Evolutionary conservation across 2,329 filamentous ascomycete genomes (phyloP).

Genomic region (Colletotrichum horii): DNA sequence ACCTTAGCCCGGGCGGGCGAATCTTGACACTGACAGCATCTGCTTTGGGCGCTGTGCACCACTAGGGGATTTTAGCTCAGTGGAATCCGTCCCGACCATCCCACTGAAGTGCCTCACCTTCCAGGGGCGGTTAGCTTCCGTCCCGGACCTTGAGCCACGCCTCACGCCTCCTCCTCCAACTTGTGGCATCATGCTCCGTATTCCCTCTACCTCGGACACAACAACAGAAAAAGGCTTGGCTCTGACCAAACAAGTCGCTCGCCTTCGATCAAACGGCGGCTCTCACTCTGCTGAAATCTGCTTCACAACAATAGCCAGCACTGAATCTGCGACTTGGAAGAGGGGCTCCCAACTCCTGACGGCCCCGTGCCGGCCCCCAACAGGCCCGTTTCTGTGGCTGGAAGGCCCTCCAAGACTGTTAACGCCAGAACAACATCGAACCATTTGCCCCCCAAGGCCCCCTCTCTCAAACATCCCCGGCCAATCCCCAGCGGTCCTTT

Average conservation of each 20-base stretch:
- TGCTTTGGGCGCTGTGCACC: conserved; percentile 6
- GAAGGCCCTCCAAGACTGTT: not conserved
- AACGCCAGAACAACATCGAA: conserved; percentile 2
- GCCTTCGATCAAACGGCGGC: not conserved
- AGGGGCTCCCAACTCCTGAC: conserved; percentile 10
- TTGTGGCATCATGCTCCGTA: not conserved
- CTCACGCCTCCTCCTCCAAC: not conserved
- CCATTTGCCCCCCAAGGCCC: not conserved
- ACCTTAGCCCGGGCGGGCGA: not conserved
- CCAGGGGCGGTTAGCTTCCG: not conserved
- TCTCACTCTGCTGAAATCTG: not conserved
- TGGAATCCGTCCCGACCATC: conserved; percentile 9
- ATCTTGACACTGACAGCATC: conserved; percentile 10
- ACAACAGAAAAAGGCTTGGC: not conserved
- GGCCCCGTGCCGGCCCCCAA: conserved; percentile 1
- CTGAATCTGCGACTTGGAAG: conserved; percentile 18
- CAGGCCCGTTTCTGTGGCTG: conserved; percentile 3
- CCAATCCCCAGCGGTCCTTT: not conserved
- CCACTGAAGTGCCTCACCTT: conserved; percentile 3
- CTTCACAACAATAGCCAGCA: not conserved
- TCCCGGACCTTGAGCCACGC: not conserved
- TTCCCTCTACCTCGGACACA: not conserved
- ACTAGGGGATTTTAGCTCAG: conserved; percentile 11
- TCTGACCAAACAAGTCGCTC: not conserved
- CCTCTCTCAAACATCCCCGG: not conserved